Base-by-base conservation (phyloP, 768 basidiomycete species). In the Vararia minispora region DNA sequence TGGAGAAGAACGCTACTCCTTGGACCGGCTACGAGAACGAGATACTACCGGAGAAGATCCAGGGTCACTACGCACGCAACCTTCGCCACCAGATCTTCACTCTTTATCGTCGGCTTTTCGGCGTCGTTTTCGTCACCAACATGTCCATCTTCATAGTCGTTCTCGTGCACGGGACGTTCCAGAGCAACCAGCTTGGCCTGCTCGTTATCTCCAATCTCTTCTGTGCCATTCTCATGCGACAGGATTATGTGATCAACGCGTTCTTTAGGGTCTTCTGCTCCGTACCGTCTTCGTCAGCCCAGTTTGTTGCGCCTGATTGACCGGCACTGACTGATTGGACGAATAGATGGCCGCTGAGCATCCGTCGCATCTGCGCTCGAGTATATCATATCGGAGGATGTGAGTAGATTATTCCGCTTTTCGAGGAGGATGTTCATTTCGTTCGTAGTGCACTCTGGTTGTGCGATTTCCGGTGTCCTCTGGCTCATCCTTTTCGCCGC, bases 381-480 rank as follows among this genome's bases (percentile, higher is more conserved):
- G 73, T 76, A 1, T 76, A 75, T 43, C 69, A 73, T 37, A 73
- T 75, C 28, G 74, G 74, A 14, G 74, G 74, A 35, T 36, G 59
- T 60, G 42, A 51, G 59, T 51, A 13, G 5, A 8, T 28, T 11
- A 18, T 45, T 35, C 33, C 29, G 12, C 10, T 20, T 3, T 13
- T 24, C 34, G 18, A 24, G 10, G 9, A 21, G n/a, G 26, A 28
- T 35, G 16, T 39, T 27, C 16, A 21, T 10, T 8, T n/a, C 21
- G 10, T 23, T 23, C 28, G 3, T 32, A 46, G 56, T 76, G 20
- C 74, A 77, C 49, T 74, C 71, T 10, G 74, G 74, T n/a, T 68
- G 65, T 48, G 74, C 67, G 7, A 61, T 69, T 13, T 72, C 72
- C 14, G 72, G 70, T 2, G 52, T 69, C 1, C 56, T 74, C 0